Evolutionary conservation across 2,329 filamentous ascomycete species (phyloP), one percentile per base, ranked within the genome.

Genomic region (Trichoderma asperellum): DNA sequence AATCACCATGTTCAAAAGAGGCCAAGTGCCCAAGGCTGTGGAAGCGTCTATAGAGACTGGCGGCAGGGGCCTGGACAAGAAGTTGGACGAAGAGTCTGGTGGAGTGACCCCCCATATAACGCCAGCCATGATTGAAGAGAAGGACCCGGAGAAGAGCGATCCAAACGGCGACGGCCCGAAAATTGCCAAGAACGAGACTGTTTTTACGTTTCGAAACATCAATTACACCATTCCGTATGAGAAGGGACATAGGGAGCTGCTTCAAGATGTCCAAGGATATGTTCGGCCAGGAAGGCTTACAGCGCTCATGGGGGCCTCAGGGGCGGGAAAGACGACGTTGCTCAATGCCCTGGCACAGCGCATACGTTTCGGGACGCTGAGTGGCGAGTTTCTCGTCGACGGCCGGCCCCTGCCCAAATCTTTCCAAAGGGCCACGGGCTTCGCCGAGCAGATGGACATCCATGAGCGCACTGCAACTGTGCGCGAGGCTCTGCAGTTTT

Each of bases 371-470:
- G 93, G 93, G 75, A 89, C 91, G 24, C 87, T 95, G 12, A 87
- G 85, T 1, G 93, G 93, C 61, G 89, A 93, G 63, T 93, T 95
- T 83, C 81, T 93, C n/a, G 90, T 94, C 8, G 91, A 94, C 73
- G 92, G 92, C 2, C 85, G 86, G 27, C 88, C 88, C 58, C 87
- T 91, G 16, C 91, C 93, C 66, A 87, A 85, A 53, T 92, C 90
- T 0, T 95, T 95, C 82, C 92, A 94, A 77, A 87, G 92, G 57
- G 92, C 92, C 74, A 94, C 91, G 0, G 92, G 92, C 32, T 95
- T 83, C 68, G 81, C 81, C 1, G 81, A 92, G 74, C 89, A 92
- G 73, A 87, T 88, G 79, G 89, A 92, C 72, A 84, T 92, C 2
- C 89, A 91, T 73, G 88, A 91, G 70, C 85, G 88, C 1, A 89